phyloP scores from a whole-genome alignment of 306 rosid genomes.

The Mimosa pudica region DNA sequence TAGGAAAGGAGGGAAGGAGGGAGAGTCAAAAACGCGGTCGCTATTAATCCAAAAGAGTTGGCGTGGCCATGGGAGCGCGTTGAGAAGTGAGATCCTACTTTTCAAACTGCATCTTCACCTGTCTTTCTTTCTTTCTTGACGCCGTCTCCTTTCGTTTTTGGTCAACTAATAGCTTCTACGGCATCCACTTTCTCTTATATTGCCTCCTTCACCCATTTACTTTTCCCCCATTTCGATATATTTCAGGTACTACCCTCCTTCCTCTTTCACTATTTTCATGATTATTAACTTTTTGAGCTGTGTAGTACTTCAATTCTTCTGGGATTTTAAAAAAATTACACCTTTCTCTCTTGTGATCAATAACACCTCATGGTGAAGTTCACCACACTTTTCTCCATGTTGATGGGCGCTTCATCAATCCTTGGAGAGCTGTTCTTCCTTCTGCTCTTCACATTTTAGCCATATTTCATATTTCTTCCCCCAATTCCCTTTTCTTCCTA shows the following conservation, averaged over 20 bases:
- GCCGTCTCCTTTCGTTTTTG: no score
- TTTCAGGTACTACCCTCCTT: constrained; percentile 28
- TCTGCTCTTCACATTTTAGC: constrained; percentile 1
- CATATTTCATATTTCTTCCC: not conserved
- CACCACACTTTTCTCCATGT: constrained; percentile 22
- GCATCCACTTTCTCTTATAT: no score
- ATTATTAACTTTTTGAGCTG: not conserved
- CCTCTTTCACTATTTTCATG: not conserved
- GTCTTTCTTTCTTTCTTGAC: no score
- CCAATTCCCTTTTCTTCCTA: not conserved
- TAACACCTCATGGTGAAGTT: constrained; percentile 22
- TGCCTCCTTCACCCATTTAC: no score
- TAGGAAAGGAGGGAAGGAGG: no score
- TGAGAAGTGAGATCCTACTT: no score
- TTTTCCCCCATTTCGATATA: not conserved
- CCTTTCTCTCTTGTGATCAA: constrained; percentile 3
- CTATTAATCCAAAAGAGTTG: no score
- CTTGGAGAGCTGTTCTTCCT: constrained; percentile 5
- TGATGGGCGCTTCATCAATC: constrained; percentile 25
- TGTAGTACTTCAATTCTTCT: constrained; percentile 18
- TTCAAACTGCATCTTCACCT: no score
- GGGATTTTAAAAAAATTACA: not conserved
- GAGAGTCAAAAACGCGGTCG: no score
- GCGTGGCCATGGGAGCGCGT: no score
- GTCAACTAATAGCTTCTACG: no score